Conservation (phyloP, 2,329 filamentous ascomycete species). For the Pestalotiopsis sp. region DNA sequence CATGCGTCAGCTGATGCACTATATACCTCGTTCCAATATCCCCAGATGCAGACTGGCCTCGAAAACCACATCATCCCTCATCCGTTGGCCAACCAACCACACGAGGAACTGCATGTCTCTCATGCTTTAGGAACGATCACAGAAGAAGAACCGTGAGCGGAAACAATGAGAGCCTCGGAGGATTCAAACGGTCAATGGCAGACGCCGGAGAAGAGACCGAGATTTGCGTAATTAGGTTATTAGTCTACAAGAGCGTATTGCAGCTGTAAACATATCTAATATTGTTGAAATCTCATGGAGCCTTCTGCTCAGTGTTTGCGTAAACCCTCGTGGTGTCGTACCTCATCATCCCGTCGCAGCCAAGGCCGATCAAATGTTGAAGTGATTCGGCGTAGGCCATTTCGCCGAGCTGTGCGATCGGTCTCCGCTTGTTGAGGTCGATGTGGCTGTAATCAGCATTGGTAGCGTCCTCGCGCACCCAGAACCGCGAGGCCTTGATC, state of each 20-base stretch:
- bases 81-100: too few relatives aligned
- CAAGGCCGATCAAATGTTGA: constrained; percentile 5
- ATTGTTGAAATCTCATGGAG: neutral
- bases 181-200: too few relatives aligned
- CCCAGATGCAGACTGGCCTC: too few relatives aligned
- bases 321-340: neutral
- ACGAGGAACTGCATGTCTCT: too few relatives aligned
- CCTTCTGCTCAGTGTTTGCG: neutral
- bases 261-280: neutral
- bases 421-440: constrained; percentile 3
- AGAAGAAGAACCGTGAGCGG: too few relatives aligned
- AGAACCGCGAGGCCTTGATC: constrained; percentile 12
- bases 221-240: too few relatives aligned
- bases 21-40: too few relatives aligned
- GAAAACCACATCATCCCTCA: too few relatives aligned
- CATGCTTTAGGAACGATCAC: too few relatives aligned
- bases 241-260: neutral
- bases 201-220: too few relatives aligned
- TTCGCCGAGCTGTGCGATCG: constrained; percentile 6
- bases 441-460: constrained; percentile 1
- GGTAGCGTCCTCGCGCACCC: constrained; percentile 10
- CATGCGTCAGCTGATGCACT: too few relatives aligned
- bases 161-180: too few relatives aligned
- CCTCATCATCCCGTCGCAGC: neutral
- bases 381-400: constrained; percentile 5